Evolutionary conservation across 768 basidiomycete genomes (phyloP).

Genomic region (Mycena capillaripes): DNA sequence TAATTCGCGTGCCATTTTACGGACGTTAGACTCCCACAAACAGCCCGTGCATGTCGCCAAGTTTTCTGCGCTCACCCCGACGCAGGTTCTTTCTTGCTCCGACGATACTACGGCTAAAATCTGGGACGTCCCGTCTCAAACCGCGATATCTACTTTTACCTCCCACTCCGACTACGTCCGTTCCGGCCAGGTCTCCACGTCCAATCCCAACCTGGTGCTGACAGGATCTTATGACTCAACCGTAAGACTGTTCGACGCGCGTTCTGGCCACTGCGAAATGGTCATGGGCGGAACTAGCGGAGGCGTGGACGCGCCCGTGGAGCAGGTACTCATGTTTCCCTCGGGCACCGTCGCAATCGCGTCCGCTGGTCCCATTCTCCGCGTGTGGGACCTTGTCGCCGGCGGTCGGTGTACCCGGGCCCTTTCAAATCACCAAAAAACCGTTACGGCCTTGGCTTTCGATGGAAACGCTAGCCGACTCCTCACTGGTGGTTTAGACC

Average conservation of each 20-base stretch:
- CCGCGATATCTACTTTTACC: conserved; percentile 81
- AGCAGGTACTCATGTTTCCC: conserved; percentile 94
- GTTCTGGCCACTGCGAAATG: conserved; percentile 89
- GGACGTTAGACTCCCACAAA: conserved; percentile 93
- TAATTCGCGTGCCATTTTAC: conserved; percentile 91
- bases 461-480: conserved; percentile 82
- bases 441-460: conserved; percentile 90
- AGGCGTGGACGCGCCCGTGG: conserved; percentile 75
- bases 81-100: conserved; percentile 93
- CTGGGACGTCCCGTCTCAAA: conserved; percentile 96
- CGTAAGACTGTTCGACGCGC: conserved; percentile 87
- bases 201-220: conserved; percentile 86
- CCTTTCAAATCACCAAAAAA: conserved; percentile 98
- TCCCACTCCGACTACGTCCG: conserved; percentile 97
- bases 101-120: conserved; percentile 95
- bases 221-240: conserved; percentile 97
- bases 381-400: conserved; percentile 95
- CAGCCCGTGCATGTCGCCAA: conserved; percentile 96
- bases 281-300: conserved; percentile 67
- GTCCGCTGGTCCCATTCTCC: conserved; percentile 91
- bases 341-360: conserved; percentile 90
- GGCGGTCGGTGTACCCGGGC: conserved; percentile 92
- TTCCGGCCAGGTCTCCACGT: conserved; percentile 87
- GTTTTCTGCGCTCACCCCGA: conserved; percentile 86
- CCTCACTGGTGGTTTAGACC: conserved; percentile 92